Base-by-base conservation (phyloP, 306 rosid genomes). In the Prunus mongolica region DNA sequence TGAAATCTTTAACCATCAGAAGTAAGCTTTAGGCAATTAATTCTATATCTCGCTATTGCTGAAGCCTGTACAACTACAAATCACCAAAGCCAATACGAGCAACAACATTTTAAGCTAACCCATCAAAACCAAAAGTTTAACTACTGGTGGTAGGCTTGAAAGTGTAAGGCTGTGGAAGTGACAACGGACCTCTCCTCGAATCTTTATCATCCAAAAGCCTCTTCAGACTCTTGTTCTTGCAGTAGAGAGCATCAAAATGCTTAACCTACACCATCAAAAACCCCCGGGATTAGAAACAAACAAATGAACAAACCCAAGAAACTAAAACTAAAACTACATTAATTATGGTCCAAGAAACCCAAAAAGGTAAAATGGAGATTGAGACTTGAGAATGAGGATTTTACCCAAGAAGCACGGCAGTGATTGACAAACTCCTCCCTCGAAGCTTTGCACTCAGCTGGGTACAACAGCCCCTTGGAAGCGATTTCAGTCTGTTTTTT, bases 321-420 rank as follows among this genome's bases (percentile, higher is more conserved):
- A 77, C 0, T 54, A 80, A 65, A 84, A 13, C 34, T 61, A 73
- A 54, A 74, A 3, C 45, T 28, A 7, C 44, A 38, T 38, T 38
- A 7, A 38, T 28, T 63, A 14, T 25, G 46, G 32, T 25, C 38
- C 65, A 74, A 10, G 41, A 20, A 68, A 75, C 3, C 24, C 57
- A 25, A 52, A 7, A 63, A 22, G 3, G 14, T 18, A 62, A 52
- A 10, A 1, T 24, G 47, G 58, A 78, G 76, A 11, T 19, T 24
- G 74, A 5, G 0, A 64, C 66, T 19, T 73, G 62, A 72, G 47
- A 74, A 56, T 69, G 28, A 52, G 67, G 20, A 64, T 58, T 60
- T 83, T 83, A 92, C 99, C 98, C 98, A 96, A 64, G 99, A 91
- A 75, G 93, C 69, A 28, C 99, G 93, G 71, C 98, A 96, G 15